Conservation (phyloP, 768 basidiomycete genomes). For the Lentinula guzmanii region DNA sequence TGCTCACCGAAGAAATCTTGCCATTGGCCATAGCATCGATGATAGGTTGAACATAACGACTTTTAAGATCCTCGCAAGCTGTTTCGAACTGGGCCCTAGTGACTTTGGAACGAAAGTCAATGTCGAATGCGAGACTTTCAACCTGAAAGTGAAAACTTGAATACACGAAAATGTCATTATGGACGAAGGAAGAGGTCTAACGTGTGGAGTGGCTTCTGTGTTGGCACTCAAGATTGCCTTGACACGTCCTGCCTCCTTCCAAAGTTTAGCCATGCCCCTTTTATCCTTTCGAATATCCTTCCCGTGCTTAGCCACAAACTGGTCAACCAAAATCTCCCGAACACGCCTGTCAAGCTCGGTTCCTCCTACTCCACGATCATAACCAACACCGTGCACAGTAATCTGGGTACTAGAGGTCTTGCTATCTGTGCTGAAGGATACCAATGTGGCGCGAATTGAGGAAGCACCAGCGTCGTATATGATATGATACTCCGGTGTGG, state of each 20-base stretch:
- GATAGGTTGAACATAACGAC: slow-evolving; percentile 65
- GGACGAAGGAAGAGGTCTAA: slow-evolving; percentile 27
- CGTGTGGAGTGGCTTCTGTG: slow-evolving; percentile 65
- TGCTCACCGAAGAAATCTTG: slow-evolving; percentile 57
- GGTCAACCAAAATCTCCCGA: slow-evolving; percentile 70
- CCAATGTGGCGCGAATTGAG: slow-evolving; percentile 72
- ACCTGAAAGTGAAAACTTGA: slow-evolving; percentile 38
- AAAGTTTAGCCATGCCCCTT: slow-evolving; percentile 86
- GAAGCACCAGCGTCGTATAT: slow-evolving; percentile 94
- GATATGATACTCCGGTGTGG: slow-evolving; percentile 75
- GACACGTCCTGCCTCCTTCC: slow-evolving; percentile 89
- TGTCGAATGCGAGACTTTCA: slow-evolving; percentile 84
- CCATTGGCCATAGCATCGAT: slow-evolving; percentile 64
- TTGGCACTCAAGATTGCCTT: slow-evolving; percentile 95
- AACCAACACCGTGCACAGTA: slow-evolving; percentile 76
- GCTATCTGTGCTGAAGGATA: slow-evolving; percentile 53
- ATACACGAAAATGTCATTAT: background rate
- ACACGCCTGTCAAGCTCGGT: slow-evolving; percentile 81
- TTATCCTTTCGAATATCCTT: slow-evolving; percentile 67
- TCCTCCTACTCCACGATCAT: slow-evolving; percentile 70
- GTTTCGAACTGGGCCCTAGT: slow-evolving; percentile 76
- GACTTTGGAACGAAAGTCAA: slow-evolving; percentile 82
- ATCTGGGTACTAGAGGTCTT: slow-evolving; percentile 60
- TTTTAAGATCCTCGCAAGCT: slow-evolving; percentile 60
- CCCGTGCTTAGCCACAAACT: slow-evolving; percentile 69